These are phyloP conservation scores for Puccinia coronata DNA, from an alignment of 1,284 basidiomycete genomes.

Conservation along the genomic window DNA sequence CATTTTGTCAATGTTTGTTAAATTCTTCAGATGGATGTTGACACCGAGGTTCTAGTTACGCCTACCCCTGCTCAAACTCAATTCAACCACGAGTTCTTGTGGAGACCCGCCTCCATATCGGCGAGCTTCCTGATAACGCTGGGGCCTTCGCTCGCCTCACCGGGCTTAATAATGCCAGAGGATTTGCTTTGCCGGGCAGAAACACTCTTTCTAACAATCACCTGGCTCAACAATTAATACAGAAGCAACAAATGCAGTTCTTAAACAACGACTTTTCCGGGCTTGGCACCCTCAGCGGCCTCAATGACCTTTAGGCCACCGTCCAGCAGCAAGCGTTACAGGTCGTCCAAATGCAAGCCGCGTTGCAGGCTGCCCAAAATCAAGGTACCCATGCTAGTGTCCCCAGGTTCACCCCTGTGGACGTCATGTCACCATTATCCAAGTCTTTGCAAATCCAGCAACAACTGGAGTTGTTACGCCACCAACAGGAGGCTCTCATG, in stretches of 20 bases:
- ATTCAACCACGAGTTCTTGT: constrained; percentile 35
- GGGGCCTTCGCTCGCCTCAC: constrained; percentile 26
- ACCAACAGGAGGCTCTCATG: constrained; percentile 60
- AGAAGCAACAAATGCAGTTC: constrained; percentile 48
- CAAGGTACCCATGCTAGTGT: constrained; percentile 18
- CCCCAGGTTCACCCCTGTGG: constrained; percentile 29
- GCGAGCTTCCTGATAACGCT: constrained; percentile 36
- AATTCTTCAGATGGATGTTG: constrained; percentile 44
- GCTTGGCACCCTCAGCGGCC: constrained; percentile 30
- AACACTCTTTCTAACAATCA: constrained; percentile 24
- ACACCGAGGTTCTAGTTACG: constrained; percentile 43
- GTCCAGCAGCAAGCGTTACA: constrained; percentile 55
- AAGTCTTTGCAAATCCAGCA: constrained; percentile 61
- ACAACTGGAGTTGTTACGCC: constrained; percentile 60
- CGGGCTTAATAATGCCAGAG: constrained; percentile 26
- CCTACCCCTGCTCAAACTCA: constrained; percentile 47
- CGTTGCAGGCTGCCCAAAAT: constrained; percentile 43
- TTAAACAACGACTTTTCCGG: constrained; percentile 27
- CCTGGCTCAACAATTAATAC: constrained; percentile 38
- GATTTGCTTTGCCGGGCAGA: constrained; percentile 32
- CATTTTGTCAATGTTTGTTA: background rate
- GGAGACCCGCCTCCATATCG: constrained; percentile 22
- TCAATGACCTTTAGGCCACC: constrained; percentile 52
- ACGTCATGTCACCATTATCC: constrained; percentile 53
- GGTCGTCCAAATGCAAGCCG: constrained; percentile 53